phyloP scores from a whole-genome alignment of 2,329 filamentous ascomycete species.

The Teratosphaeria viscida region DNA sequence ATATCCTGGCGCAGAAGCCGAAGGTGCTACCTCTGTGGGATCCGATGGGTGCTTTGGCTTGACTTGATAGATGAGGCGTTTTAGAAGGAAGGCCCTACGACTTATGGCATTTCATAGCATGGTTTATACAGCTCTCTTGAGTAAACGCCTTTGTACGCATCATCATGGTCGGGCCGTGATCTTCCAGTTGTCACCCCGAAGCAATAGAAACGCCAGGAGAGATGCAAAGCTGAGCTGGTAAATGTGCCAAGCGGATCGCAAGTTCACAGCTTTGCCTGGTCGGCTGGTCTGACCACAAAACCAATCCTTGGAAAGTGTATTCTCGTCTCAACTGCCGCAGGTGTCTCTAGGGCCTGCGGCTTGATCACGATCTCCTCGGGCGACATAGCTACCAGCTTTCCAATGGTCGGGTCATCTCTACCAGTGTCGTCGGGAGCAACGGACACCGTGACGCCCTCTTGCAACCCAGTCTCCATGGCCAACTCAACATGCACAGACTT shows the following conservation, averaged over 20 bases:
- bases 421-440: slow-evolving; percentile 34
- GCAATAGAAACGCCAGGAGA: neutral
- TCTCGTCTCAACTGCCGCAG: slow-evolving; percentile 22
- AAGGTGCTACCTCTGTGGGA: slow-evolving; percentile 51
- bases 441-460: slow-evolving; percentile 21
- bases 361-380: slow-evolving; percentile 32
- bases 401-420: slow-evolving; percentile 27
- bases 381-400: slow-evolving; percentile 26
- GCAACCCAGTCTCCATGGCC: slow-evolving; percentile 23
- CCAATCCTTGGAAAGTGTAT: slow-evolving; percentile 33
- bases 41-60: slow-evolving; percentile 31
- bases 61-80: neutral
- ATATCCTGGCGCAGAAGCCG: slow-evolving; percentile 60
- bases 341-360: slow-evolving; percentile 20
- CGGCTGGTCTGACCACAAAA: slow-evolving; percentile 25
- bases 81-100: neutral
- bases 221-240: neutral
- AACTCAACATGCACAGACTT: slow-evolving; percentile 17
- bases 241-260: neutral
- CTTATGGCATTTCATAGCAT: neutral
- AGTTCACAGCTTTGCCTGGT: slow-evolving; percentile 10
- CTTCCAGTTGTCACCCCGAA: neutral
- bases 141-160: neutral
- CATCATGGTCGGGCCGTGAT: too few relatives aligned
- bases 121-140: neutral